Evolutionary conservation across 2,329 filamentous ascomycete genomes (phyloP).

Genomic region (Chalara sp.): DNA sequence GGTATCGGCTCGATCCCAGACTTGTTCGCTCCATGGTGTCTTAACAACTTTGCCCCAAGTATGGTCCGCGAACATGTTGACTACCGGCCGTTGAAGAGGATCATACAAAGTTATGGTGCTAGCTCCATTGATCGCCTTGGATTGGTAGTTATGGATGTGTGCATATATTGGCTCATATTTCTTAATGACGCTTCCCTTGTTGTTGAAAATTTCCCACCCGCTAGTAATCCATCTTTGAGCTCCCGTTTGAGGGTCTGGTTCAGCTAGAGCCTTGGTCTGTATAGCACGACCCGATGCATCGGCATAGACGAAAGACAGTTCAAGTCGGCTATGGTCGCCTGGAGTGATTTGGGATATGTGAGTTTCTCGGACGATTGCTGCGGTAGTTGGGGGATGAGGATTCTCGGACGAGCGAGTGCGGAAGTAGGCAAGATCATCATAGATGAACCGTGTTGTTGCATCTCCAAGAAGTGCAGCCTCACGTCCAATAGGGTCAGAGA

Average conservation of each 20-base stretch:
- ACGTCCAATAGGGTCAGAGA: not conserved
- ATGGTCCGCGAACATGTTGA: not conserved
- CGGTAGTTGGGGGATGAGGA: not conserved
- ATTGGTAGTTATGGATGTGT: not conserved
- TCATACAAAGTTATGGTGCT: not conserved
- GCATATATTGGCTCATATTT: not conserved
- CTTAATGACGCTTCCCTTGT: not conserved
- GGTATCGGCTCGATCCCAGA: not conserved
- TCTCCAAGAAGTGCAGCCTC: not conserved
- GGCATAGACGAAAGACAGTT: not conserved
- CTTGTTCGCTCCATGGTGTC: not conserved
- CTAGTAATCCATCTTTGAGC: not conserved
- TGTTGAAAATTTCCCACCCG: not conserved
- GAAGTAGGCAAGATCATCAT: not conserved
- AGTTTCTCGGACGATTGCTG: not conserved
- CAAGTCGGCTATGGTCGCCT: not conserved
- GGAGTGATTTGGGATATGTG: not conserved
- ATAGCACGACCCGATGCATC: not conserved
- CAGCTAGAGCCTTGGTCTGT: not conserved
- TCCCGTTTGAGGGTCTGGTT: not conserved
- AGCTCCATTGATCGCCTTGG: not conserved
- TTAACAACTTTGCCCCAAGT: not conserved
- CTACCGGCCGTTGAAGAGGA: not conserved
- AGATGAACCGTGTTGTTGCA: not conserved
- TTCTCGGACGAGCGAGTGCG: not conserved